Conservation (phyloP, 768 basidiomycete genomes). For the Strobilomyces echinocephalus region DNA sequence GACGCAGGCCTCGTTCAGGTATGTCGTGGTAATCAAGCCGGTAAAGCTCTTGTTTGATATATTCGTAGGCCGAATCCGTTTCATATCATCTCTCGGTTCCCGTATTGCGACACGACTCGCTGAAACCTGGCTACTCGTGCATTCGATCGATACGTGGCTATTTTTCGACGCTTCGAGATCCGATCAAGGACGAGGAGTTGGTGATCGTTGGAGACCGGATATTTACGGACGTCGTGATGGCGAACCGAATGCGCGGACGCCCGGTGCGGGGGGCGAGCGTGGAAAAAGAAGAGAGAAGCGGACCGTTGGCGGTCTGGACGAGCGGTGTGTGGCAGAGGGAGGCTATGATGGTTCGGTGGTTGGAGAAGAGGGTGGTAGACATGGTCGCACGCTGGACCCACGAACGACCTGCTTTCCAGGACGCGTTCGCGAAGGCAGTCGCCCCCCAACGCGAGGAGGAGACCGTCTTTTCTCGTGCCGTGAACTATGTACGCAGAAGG, state of each 20-base stretch:
- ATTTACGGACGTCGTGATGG: constrained; percentile 87
- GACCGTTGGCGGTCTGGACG: constrained; percentile 68
- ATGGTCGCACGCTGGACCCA: constrained; percentile 39
- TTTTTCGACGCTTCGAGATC: constrained; percentile 58
- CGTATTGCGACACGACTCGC: constrained; percentile 69
- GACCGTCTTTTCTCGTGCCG: background rate
- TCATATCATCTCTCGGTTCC: constrained; percentile 71
- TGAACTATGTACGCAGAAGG: background rate
- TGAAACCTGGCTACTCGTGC: constrained; percentile 81
- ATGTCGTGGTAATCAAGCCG: constrained; percentile 17
- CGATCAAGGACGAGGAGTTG: constrained; percentile 58
- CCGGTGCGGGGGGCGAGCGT: background rate
- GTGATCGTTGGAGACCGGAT: constrained; percentile 88
- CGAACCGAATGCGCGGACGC: constrained; percentile 57
- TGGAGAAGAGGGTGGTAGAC: constrained; percentile 50
- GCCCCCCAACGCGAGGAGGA: background rate
- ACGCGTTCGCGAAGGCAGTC: background rate
- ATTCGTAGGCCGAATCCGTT: constrained; percentile 79
- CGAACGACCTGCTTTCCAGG: background rate
- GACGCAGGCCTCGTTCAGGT: constrained; percentile 82
- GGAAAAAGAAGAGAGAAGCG: constrained; percentile 16
- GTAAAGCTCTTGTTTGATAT: background rate
- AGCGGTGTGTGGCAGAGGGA: constrained; percentile 67
- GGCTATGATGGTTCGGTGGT: constrained; percentile 54
- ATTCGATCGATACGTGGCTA: constrained; percentile 66